Conservation (phyloP, 805 yeast species). For the Zygosaccharomyces bisporus region DNA sequence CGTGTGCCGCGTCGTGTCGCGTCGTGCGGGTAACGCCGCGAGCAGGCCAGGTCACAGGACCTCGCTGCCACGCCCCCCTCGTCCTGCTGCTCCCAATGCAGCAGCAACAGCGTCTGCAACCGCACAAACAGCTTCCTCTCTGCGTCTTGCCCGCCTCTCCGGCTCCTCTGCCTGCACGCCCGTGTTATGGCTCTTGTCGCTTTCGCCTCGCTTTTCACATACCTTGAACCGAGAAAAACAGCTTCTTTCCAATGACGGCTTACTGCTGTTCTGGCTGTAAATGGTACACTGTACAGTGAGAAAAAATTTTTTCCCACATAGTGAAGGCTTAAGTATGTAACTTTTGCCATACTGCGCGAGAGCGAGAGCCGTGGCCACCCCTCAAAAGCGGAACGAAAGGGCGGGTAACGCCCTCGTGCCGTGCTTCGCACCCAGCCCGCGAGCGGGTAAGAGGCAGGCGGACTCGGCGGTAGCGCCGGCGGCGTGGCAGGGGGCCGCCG, state of each 20-base stretch:
- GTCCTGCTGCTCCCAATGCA: not conserved
- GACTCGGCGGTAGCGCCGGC: too few relatives aligned
- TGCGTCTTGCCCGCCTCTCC: not conserved
- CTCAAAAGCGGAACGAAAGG: constrained; percentile 7
- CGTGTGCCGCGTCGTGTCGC: not conserved
- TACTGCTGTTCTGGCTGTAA: constrained; percentile 5
- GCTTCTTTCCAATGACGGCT: constrained; percentile 5
- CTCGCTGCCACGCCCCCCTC: not conserved
- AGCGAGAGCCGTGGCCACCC: constrained; percentile 11
- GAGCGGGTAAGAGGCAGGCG: too few relatives aligned
- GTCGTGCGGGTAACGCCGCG: too few relatives aligned
- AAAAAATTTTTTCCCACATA: constrained; percentile 8
- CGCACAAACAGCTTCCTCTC: not conserved
- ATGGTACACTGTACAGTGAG: constrained; percentile 9
- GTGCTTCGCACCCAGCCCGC: too few relatives aligned
- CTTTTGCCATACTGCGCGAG: constrained; percentile 5
- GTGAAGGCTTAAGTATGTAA: constrained; percentile 14
- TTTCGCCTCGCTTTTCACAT: constrained; percentile 5
- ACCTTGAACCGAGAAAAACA: constrained; percentile 8
- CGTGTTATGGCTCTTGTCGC: not conserved
- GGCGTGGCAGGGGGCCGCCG: too few relatives aligned
- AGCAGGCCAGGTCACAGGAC: too few relatives aligned
- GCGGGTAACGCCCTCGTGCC: constrained; percentile 9
- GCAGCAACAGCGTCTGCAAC: too few relatives aligned
- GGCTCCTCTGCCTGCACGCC: not conserved